These are phyloP conservation scores for Leucocoprinus birnbaumii DNA, from an alignment of 768 basidiomycete genomes.

Conservation along the genomic window DNA sequence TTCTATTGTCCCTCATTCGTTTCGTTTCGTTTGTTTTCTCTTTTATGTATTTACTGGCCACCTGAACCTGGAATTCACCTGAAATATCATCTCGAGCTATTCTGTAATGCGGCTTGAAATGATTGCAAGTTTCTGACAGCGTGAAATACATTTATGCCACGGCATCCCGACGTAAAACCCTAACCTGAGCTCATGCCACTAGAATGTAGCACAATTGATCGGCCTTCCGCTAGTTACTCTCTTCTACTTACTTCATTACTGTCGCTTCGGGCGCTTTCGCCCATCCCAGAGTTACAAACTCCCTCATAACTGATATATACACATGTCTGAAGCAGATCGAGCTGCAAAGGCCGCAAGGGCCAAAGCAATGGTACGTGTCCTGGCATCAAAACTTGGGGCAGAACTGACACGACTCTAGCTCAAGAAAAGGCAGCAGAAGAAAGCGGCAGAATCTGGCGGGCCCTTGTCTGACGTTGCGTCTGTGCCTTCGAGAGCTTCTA, in stretches of 20 bases:
- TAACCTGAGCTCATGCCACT: slow-evolving; percentile 3
- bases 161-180: background rate
- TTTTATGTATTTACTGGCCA: slow-evolving; percentile 11
- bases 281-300: too few relatives aligned
- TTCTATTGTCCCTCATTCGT: slow-evolving; percentile 5
- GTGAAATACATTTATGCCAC: background rate
- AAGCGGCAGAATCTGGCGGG: slow-evolving; percentile 41
- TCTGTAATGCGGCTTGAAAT: too few relatives aligned
- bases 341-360: slow-evolving; percentile 82
- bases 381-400: background rate
- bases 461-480: slow-evolving; percentile 32
- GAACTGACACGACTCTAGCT: slow-evolving; percentile 39
- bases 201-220: background rate
- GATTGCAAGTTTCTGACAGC: too few relatives aligned
- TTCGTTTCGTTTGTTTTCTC: too few relatives aligned
- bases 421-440: slow-evolving; percentile 80
- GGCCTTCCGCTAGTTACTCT: too few relatives aligned
- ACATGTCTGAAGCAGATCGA: slow-evolving; percentile 74
- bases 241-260: background rate
- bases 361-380: slow-evolving; percentile 65
- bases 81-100: background rate
- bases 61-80: slow-evolving; percentile 4
- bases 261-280: too few relatives aligned
- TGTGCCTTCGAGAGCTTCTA: slow-evolving; percentile 40
- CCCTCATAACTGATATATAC: background rate